Percentiles rank a stretch among this genome's conserved stretches.
These are phyloP conservation scores for Coemansia sp. DNA, from an alignment of 192 early-diverging fungal species.

Conservation along the genomic window DNA sequence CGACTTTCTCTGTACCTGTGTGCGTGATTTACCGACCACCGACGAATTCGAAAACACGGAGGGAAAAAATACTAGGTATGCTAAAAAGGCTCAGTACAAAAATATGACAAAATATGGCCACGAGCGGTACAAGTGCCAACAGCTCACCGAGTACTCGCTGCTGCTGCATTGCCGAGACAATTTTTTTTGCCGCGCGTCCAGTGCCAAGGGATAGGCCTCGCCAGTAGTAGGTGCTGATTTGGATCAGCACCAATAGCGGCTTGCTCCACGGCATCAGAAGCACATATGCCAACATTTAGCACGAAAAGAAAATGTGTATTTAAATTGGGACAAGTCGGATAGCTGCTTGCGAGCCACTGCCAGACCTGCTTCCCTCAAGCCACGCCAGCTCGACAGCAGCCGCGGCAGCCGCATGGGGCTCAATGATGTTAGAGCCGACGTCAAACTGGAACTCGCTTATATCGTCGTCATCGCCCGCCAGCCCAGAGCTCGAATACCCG, in stretches of 20 bases:
- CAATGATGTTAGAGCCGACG: not conserved
- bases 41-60: not conserved
- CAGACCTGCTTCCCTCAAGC: not conserved
- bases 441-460: slow-evolving; percentile 2
- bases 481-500: slow-evolving; percentile 10
- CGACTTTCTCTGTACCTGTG: not conserved
- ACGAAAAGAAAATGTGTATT: not conserved
- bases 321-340: slow-evolving; percentile 19
- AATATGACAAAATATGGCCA: not conserved
- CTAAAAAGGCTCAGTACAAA: not conserved
- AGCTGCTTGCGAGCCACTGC: slow-evolving; percentile 15
- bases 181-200: not conserved
- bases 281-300: not conserved
- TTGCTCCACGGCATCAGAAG: not conserved
- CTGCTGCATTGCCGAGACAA: not conserved
- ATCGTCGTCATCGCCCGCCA: slow-evolving; percentile 2
- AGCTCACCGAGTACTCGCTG: not conserved
- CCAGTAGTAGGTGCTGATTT: not conserved
- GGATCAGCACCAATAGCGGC: not conserved
- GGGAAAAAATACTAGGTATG: no score
- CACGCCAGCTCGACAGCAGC: slow-evolving; percentile 8
- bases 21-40: not conserved
- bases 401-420: not conserved
- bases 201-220: not conserved
- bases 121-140: not conserved